Evolutionary conservation across 1,284 basidiomycete species (phyloP).

Genomic region (Fomitiporia mediterranea): DNA sequence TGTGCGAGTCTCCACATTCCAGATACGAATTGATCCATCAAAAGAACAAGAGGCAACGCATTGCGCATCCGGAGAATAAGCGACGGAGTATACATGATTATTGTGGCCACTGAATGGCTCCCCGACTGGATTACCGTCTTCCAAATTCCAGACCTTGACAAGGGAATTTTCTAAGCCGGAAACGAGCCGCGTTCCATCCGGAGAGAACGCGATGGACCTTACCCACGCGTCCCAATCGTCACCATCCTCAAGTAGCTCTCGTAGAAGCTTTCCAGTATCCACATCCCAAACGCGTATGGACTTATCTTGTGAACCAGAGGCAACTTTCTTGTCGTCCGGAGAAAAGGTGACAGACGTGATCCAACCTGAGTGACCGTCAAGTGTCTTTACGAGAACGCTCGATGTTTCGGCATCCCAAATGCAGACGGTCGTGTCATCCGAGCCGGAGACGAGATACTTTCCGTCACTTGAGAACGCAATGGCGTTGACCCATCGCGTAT

Average conservation of each 20-base stretch:
- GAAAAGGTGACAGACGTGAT: slow-evolving; percentile 14
- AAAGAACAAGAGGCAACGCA: slow-evolving; percentile 3
- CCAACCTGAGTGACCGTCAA: slow-evolving; percentile 7
- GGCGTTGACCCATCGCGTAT: slow-evolving; percentile 89
- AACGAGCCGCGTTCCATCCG: slow-evolving; percentile 4
- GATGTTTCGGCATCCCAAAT: slow-evolving; percentile 59
- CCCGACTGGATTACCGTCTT: neutral
- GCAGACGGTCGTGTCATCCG: slow-evolving; percentile 88
- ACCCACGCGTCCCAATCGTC: slow-evolving; percentile 1
- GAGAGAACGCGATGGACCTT: slow-evolving; percentile 7
- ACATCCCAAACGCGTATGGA: slow-evolving; percentile 16
- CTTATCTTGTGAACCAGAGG: slow-evolving; percentile 17
- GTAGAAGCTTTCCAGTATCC: neutral
- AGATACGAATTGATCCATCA: slow-evolving; percentile 9
- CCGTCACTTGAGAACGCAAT: slow-evolving; percentile 82
- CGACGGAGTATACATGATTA: neutral
- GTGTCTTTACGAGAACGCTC: neutral
- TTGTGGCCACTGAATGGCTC: slow-evolving; percentile 6
- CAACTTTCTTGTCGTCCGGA: slow-evolving; percentile 1
- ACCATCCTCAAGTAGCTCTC: neutral
- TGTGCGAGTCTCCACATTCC: slow-evolving; percentile 12
- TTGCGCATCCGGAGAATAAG: slow-evolving; percentile 3
- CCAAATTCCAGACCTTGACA: slow-evolving; percentile 10
- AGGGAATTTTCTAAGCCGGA: slow-evolving; percentile 7
- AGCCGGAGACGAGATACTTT: slow-evolving; percentile 78